phyloP scores from a whole-genome alignment of 495 filamentous ascomycete genomes.

The Talaromyces ruber region DNA sequence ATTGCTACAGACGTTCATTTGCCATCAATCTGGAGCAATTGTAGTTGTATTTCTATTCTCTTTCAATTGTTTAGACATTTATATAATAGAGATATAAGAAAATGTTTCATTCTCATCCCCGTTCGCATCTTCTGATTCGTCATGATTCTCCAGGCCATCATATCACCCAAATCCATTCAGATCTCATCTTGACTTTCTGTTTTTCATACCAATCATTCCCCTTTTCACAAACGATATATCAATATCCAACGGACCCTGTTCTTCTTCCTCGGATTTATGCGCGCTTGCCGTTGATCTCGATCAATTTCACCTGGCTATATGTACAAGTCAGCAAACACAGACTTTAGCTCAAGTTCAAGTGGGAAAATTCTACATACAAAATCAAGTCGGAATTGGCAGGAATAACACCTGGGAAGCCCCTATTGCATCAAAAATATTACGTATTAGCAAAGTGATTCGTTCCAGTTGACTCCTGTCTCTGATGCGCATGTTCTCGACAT shows the following conservation, averaged over 20 bases:
- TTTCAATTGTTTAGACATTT: neutral
- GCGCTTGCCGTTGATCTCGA: constrained; percentile 2
- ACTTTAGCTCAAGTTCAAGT: neutral
- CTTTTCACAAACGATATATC: neutral
- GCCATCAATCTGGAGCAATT: neutral
- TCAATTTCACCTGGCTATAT: constrained; percentile 1
- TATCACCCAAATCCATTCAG: neutral
- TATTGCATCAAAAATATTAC: constrained; percentile 20
- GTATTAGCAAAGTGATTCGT: neutral
- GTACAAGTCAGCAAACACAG: neutral
- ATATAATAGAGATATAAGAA: neutral
- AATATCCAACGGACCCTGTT: neutral
- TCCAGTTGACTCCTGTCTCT: neutral
- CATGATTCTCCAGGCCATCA: neutral
- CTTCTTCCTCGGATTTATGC: neutral
- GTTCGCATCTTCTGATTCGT: neutral
- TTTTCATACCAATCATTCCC: neutral
- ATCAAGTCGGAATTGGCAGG: constrained; percentile 36
- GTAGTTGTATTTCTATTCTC: neutral
- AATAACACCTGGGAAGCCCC: constrained; percentile 60
- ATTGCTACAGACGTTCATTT: neutral
- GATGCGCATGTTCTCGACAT: neutral
- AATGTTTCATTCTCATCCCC: neutral
- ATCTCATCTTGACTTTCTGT: neutral
- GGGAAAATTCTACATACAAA: constrained; percentile 33